Evolutionary conservation across 495 filamentous ascomycete genomes (phyloP).

Genomic region (Xylaria bambusicola): DNA sequence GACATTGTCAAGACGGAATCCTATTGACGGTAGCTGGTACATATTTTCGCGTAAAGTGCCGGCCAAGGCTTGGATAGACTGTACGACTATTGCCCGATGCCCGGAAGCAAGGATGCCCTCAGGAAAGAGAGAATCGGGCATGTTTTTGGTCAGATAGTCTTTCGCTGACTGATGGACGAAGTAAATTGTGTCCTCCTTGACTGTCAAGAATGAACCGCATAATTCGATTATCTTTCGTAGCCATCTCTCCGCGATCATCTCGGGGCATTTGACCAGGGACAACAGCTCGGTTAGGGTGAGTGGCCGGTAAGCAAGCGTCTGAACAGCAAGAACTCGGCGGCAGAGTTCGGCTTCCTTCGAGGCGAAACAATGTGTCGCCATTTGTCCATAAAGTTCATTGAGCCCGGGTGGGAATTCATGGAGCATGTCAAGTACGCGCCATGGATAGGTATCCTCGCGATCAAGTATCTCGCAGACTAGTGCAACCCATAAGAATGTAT

Average conservation of each 20-base stretch:
- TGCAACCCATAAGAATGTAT: constrained; percentile 40
- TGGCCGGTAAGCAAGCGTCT: constrained; percentile 22
- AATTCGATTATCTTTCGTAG: constrained; percentile 13
- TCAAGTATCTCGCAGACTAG: constrained; percentile 30
- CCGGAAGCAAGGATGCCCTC: too few relatives aligned
- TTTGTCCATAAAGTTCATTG: constrained; percentile 26
- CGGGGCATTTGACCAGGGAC: neutral
- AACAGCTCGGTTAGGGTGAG: constrained; percentile 23
- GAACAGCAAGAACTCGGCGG: constrained; percentile 20
- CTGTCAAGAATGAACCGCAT: constrained; percentile 38
- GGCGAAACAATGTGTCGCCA: constrained; percentile 15
- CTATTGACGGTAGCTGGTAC: constrained; percentile 17
- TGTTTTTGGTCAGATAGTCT: constrained; percentile 37
- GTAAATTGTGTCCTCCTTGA: constrained; percentile 32
- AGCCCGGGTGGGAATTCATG: constrained; percentile 23
- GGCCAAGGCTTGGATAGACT: constrained; percentile 28
- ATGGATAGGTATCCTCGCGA: neutral
- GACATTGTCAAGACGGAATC: constrained; percentile 18
- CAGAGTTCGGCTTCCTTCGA: constrained; percentile 12
- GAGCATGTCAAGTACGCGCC: neutral
- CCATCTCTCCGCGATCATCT: neutral
- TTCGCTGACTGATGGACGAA: constrained; percentile 51
- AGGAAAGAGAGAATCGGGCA: neutral
- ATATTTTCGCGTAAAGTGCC: constrained; percentile 20
- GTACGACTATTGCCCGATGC: constrained; percentile 24